A percentile compares a stretch with the other conserved stretches of the same genome.
These are phyloP conservation scores for Cryptococcus wingfieldii DNA, from an alignment of 1,284 basidiomycete genomes.

Conservation along the genomic window DNA sequence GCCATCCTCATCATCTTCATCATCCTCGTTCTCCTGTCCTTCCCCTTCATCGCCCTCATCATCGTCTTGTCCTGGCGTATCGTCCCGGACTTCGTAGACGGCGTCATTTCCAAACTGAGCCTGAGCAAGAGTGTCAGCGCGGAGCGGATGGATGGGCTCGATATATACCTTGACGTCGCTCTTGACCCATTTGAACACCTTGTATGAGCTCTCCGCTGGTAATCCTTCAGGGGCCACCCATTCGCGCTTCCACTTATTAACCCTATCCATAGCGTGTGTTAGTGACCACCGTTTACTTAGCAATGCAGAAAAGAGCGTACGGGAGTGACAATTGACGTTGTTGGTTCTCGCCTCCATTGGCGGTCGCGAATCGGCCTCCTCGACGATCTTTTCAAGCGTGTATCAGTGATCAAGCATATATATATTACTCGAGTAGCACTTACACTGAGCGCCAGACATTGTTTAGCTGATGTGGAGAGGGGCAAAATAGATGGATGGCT, in stretches of 20 bases:
- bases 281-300: not conserved
- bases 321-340: conserved; percentile 34
- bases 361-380: conserved; percentile 29
- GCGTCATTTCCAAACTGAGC: not conserved
- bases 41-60: conserved; percentile 11
- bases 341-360: conserved; percentile 27
- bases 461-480: too few species aligned
- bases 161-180: not conserved
- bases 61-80: conserved; percentile 12
- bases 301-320: conserved; percentile 12
- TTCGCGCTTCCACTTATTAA: conserved; percentile 35
- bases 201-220: conserved; percentile 33
- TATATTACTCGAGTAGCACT: too few species aligned
- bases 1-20: conserved; percentile 16
- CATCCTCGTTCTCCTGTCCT: conserved; percentile 7
- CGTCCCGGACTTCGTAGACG: conserved; percentile 1
- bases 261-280: conserved; percentile 11
- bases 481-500: too few species aligned
- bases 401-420: too few species aligned
- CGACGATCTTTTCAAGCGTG: not conserved
- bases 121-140: not conserved
- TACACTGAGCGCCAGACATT: too few species aligned
- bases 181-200: conserved; percentile 11
- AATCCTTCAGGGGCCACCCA: conserved; percentile 32
- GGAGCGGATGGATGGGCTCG: not conserved